These are phyloP conservation scores for Phytopythium cucurbitacearum DNA, from an alignment of 352 stramenopile species.

Conservation along the genomic window DNA sequence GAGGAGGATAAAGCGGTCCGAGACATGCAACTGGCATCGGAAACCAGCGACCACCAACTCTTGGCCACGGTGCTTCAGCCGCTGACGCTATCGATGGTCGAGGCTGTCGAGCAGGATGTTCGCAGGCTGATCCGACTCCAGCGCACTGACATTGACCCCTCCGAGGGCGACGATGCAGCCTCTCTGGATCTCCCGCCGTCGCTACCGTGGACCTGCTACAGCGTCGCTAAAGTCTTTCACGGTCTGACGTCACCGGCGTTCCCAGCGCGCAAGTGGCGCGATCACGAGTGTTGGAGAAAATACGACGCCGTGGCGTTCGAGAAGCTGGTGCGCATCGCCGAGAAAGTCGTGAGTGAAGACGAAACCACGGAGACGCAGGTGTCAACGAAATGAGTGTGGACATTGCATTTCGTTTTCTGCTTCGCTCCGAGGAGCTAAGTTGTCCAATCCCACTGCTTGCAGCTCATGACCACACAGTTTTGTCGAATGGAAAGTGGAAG, in stretches of 20 bases:
- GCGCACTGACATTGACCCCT: conserved; percentile 11
- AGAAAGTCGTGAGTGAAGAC: conserved; percentile 42
- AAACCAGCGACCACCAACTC: conserved; percentile 20
- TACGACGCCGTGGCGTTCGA: conserved; percentile 72
- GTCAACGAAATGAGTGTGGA: too few relatives aligned
- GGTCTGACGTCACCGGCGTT: conserved; percentile 65
- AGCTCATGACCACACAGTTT: too few relatives aligned
- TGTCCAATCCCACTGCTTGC: too few relatives aligned
- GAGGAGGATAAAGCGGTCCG: conserved; percentile 26
- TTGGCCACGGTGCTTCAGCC: conserved; percentile 44
- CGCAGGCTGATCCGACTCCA: conserved; percentile 27
- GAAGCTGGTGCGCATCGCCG: conserved; percentile 54
- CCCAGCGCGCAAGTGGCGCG: conserved; percentile 48
- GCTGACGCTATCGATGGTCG: conserved; percentile 41
- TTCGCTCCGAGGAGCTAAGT: too few relatives aligned
- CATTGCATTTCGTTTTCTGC: too few relatives aligned
- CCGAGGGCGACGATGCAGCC: conserved; percentile 12
- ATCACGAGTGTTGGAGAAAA: conserved; percentile 61
- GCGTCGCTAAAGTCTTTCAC: conserved; percentile 76
- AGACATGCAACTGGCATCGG: not conserved
- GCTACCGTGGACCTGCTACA: conserved; percentile 51
- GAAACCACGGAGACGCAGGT: not conserved
- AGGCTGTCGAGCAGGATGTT: conserved; percentile 53
- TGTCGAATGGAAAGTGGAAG: too few relatives aligned
- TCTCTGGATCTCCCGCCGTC: conserved; percentile 1